Percentiles rank a stretch among this genome's conserved stretches.
Conservation (phyloP, 2,329 filamentous ascomycete species). For the Alternaria novae-zelandiae region DNA sequence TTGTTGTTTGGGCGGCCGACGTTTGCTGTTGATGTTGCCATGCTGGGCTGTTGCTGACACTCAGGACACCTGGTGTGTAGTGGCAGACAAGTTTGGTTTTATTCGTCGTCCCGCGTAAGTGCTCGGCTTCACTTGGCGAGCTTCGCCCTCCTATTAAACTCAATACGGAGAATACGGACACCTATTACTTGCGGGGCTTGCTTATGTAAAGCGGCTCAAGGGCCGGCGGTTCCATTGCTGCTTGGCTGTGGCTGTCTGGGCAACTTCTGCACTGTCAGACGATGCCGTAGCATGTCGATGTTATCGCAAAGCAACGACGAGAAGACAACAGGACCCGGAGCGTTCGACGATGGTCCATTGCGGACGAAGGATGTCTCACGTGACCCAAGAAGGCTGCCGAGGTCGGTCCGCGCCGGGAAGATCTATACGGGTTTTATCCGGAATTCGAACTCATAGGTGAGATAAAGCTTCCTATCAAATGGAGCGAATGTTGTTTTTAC, state of each 20-base stretch:
- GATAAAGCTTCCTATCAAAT: not conserved
- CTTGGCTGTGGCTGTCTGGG: not conserved
- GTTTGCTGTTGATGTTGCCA: conserved; percentile 9
- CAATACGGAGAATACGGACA: not conserved
- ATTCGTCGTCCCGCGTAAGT: not conserved
- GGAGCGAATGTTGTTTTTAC: not conserved
- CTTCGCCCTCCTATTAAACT: not conserved
- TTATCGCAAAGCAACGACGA: not conserved
- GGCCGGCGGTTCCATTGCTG: not conserved
- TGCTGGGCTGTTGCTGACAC: not conserved
- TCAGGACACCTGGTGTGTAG: not conserved
- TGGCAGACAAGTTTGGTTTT: not conserved
- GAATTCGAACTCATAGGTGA: not conserved
- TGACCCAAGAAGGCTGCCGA: not conserved
- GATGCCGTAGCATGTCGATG: not conserved
- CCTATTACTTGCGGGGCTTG: not conserved
- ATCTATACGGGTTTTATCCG: not conserved
- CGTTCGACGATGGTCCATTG: not conserved
- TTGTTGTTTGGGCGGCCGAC: conserved; percentile 17
- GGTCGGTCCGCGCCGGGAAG: not conserved
- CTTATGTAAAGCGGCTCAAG: conserved; percentile 3
- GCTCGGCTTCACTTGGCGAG: not conserved
- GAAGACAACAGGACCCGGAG: not conserved
- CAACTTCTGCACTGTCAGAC: not conserved
- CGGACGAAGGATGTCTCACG: not conserved